phyloP scores from a whole-genome alignment of 1,284 basidiomycete genomes.

The Marasmius fiardii region DNA sequence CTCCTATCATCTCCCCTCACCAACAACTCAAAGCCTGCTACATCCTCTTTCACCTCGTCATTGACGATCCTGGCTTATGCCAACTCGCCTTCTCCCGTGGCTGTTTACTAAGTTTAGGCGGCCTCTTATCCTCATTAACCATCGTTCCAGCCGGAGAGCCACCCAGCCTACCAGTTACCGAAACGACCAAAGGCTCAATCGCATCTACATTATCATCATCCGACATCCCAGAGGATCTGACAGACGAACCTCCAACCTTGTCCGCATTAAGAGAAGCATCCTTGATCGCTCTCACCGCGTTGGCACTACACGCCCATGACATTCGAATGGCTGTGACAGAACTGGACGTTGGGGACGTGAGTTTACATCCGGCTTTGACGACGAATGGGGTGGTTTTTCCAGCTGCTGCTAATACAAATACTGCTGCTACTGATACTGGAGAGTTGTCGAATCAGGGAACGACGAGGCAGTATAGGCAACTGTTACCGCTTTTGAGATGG shows the following conservation, averaged over 20 bases:
- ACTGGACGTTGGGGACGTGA: conserved; percentile 21
- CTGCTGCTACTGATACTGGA: too few relatives aligned
- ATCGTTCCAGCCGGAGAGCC: neutral
- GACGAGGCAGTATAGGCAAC: conserved; percentile 18
- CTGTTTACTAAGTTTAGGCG: conserved; percentile 45
- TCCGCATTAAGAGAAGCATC: conserved; percentile 67
- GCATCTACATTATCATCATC: conserved; percentile 4
- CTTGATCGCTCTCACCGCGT: conserved; percentile 65
- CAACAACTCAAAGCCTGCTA: conserved; percentile 65
- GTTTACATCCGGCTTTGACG: conserved; percentile 34
- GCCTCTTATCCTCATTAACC: conserved; percentile 37
- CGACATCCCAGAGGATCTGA: conserved; percentile 24
- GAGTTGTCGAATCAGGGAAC: conserved; percentile 6
- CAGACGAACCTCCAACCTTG: conserved; percentile 61
- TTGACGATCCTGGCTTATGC: conserved; percentile 67
- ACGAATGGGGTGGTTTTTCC: too few relatives aligned
- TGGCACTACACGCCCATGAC: conserved; percentile 68
- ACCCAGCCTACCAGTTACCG: conserved; percentile 1
- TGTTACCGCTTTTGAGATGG: conserved; percentile 52
- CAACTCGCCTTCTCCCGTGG: conserved; percentile 63
- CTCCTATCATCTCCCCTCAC: conserved; percentile 22
- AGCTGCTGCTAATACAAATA: too few relatives aligned
- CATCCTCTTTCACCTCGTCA: conserved; percentile 64
- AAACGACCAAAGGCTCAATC: conserved; percentile 19
- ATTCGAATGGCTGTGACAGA: conserved; percentile 68